Evolutionary conservation across 2,329 filamentous ascomycete genomes (phyloP).

Genomic region (Tolypocladium tundrense): DNA sequence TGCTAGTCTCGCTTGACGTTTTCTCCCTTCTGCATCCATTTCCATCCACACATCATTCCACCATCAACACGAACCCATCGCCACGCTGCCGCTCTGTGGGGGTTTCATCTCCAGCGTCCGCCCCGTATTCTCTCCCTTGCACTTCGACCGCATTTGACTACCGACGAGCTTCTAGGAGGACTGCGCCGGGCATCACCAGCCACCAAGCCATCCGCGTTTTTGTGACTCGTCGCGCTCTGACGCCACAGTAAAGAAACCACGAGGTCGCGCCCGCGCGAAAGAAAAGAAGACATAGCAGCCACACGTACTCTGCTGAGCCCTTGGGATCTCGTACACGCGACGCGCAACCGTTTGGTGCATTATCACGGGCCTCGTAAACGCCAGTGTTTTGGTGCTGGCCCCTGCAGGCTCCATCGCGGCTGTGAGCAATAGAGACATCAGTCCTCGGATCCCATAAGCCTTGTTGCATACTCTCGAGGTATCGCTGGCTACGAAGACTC

Average conservation of each 20-base stretch:
- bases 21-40: background rate
- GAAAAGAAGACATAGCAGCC: slow-evolving; percentile 1
- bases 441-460: background rate
- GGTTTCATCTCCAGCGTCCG: background rate
- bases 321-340: slow-evolving; percentile 8
- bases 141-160: background rate
- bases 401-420: background rate
- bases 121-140: background rate
- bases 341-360: slow-evolving; percentile 1
- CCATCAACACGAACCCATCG: background rate
- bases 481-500: background rate
- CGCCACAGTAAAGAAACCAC: background rate
- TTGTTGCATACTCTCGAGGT: background rate
- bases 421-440: background rate
- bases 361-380: slow-evolving; percentile 2
- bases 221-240: background rate
- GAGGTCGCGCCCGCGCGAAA: background rate
- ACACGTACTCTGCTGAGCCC: slow-evolving; percentile 8
- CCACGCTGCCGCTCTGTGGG: background rate
- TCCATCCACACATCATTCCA: background rate
- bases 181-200: background rate
- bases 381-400: background rate
- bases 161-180: background rate
- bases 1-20: background rate
- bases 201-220: background rate